phyloP scores from a whole-genome alignment of 208 protist species.

The Trypanosoma platydactyli region DNA sequence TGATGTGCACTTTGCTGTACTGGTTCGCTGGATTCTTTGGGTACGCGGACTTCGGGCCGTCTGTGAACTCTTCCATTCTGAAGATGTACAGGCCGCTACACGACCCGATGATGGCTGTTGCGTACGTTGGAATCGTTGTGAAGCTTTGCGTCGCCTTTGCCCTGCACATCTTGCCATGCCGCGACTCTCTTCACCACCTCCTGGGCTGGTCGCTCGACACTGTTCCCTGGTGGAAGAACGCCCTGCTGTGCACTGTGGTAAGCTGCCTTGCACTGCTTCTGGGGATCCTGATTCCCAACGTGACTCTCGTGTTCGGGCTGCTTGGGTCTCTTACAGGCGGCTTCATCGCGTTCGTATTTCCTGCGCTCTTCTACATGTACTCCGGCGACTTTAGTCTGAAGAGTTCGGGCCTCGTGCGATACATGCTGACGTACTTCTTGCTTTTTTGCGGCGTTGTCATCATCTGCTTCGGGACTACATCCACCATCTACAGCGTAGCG shows the following conservation, averaged over 20 bases:
- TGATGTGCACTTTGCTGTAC: slow-evolving; percentile 28
- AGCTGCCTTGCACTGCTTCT: slow-evolving; percentile 36
- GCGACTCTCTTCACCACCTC: slow-evolving; percentile 29
- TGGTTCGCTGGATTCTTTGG: slow-evolving; percentile 37
- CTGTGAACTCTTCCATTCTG: slow-evolving; percentile 33
- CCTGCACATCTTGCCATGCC: slow-evolving; percentile 24
- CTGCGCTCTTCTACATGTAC: slow-evolving; percentile 68
- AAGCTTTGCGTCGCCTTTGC: slow-evolving; percentile 35
- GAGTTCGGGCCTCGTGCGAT: slow-evolving; percentile 43
- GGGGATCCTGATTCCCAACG: slow-evolving; percentile 68
- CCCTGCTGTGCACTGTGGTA: slow-evolving; percentile 33
- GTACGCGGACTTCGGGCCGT: slow-evolving; percentile 30
- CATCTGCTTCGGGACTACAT: slow-evolving; percentile 54
- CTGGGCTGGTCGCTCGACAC: slow-evolving; percentile 44
- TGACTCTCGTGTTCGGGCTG: slow-evolving; percentile 78
- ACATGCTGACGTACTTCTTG: slow-evolving; percentile 48
- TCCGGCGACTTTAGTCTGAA: slow-evolving; percentile 37
- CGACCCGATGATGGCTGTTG: slow-evolving; percentile 19
- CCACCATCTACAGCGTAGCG: slow-evolving; percentile 47
- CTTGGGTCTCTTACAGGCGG: slow-evolving; percentile 45
- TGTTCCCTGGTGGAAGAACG: slow-evolving; percentile 58
- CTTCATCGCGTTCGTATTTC: slow-evolving; percentile 76
- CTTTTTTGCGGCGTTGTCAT: slow-evolving; percentile 44
- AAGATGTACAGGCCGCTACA: slow-evolving; percentile 27
- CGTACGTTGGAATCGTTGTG: slow-evolving; percentile 35